Evolutionary conservation across 306 rosid genomes (phyloP).

Genomic region (Cucumis sativus): Cucumber_9930_V3 NC_026659.2:11429001-11429500

Average conservation of each 20-base stretch:
- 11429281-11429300: neutral
- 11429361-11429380: neutral
- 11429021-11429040: slow-evolving; percentile 99
- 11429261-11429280: neutral
- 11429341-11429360: neutral
- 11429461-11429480: slow-evolving; percentile 5
- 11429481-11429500: slow-evolving; percentile 73
- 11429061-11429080: slow-evolving; percentile 86
- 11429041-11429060: slow-evolving; percentile 92
- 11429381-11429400: neutral
- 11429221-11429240: neutral
- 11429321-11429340: neutral
- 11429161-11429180: neutral
- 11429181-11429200: neutral
- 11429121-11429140: neutral
- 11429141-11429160: neutral
- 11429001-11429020: slow-evolving; percentile 91
- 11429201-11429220: neutral
- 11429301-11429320: neutral
- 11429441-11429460: neutral
- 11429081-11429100: slow-evolving; percentile 20
- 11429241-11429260: neutral
- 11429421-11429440: neutral
- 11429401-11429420: neutral
- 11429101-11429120: neutral